Conservation (phyloP, 2,329 filamentous ascomycete genomes). For the Fusarium protoensiforme region DNA sequence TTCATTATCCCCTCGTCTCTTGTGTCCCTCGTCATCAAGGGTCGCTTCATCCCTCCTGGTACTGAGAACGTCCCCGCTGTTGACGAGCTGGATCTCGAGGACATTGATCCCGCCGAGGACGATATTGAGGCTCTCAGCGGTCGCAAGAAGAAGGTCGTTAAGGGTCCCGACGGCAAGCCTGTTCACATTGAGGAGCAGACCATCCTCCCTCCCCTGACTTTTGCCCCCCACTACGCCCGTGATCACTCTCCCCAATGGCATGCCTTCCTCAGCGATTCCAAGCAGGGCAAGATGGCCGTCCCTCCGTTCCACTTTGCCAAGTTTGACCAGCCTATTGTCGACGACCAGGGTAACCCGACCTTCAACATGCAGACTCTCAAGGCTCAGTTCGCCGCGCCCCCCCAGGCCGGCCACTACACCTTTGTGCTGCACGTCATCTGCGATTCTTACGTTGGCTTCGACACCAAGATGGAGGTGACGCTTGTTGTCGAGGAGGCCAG, state of each 20-base stretch:
- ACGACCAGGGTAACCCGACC: constrained; percentile 83
- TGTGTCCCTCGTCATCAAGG: constrained; percentile 95
- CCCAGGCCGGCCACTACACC: constrained; percentile 90
- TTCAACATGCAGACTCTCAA: constrained; percentile 97
- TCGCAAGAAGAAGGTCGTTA: constrained; percentile 75
- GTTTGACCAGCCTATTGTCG: constrained; percentile 90
- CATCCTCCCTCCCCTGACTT: constrained; percentile 84
- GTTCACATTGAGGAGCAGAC: constrained; percentile 69
- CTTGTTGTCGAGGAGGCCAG: constrained; percentile 89
- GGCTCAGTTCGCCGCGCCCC: constrained; percentile 95
- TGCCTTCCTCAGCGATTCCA: constrained; percentile 92
- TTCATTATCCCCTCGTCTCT: constrained; percentile 92
- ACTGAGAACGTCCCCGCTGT: constrained; percentile 78
- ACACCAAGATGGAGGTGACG: constrained; percentile 90
- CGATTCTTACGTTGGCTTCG: constrained; percentile 94
- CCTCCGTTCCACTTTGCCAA: constrained; percentile 94
- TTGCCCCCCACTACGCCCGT: constrained; percentile 89
- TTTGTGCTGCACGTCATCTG: constrained; percentile 95
- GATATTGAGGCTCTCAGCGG: constrained; percentile 88
- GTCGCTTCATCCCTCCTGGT: constrained; percentile 90
- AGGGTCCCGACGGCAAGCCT: constrained; percentile 68
- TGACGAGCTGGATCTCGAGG: constrained; percentile 83
- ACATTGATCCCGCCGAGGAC: constrained; percentile 91
- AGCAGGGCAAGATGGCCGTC: constrained; percentile 95
- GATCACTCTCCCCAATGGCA: constrained; percentile 94